Base-by-base conservation (phyloP, 768 basidiomycete species). In the Hirschioporus abietinus region DNA sequence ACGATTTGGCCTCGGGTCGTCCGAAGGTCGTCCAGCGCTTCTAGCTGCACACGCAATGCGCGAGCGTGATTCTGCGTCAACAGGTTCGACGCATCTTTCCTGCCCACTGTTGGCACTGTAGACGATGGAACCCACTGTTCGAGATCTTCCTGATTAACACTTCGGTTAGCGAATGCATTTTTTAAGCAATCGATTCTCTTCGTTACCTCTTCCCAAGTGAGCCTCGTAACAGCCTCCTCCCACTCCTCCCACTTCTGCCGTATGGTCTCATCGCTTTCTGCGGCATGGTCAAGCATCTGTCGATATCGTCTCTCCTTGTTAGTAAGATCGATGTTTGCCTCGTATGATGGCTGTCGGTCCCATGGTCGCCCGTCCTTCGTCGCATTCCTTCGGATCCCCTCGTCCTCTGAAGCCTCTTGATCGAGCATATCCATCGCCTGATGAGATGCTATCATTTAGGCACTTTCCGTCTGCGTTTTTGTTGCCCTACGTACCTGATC, bases 381-480 rank as follows among this genome's bases (percentile, higher is more conserved):
- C 1, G 75, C 76, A 25, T 84, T 83, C 68, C 83, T 82, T 18
- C 89, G 86, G 34, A 86, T 79, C 12, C 84, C 81, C 74, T 93
- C 92, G 70, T 95, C 92, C 72, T 93, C 91, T 17, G 90, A 90
- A 18, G 91, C 91, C 76, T 97, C 96, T 59, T 85, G 87, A 71
- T 96, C 95, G n/a, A 99, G 78, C 24, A 96, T 86, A 71, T 95
- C 94, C 80, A 95, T 84, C 0, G 93, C 88, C 95, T 97, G 69
- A 23, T 8, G 30, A n/a, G 66, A 10, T 42, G 42, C 64, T 2
- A 25, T 61, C 23, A 24, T 2, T 61, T 7, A 24, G 60, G 1
- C 7, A 62, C 0, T 58, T n/a, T 66, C n/a, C 59, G 66, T 60
- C 64, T 64, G 4, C 1, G 20, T 30, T 6, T 61, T 12, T 61